These are phyloP conservation scores for Hyaloperonospora brassicae DNA, from an alignment of 352 stramenopile genomes.

Conservation along the genomic window DNA sequence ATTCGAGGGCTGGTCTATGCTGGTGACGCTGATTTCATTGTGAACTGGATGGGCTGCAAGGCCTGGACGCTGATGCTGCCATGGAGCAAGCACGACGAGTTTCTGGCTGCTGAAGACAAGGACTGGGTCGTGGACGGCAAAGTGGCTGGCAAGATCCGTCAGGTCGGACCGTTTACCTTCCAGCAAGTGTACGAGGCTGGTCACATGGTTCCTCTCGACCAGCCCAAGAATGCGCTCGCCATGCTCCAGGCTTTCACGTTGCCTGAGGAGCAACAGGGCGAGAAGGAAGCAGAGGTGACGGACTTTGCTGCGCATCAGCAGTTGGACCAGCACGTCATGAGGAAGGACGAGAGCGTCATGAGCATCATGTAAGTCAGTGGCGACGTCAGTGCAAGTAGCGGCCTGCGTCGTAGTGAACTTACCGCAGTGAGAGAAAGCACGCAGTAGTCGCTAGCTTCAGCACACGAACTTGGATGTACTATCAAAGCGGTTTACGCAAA, in stretches of 20 bases:
- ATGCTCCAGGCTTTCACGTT: slow-evolving; percentile 91
- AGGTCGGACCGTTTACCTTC: slow-evolving; percentile 81
- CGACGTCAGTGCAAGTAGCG: slow-evolving; percentile 1
- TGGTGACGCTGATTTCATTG: slow-evolving; percentile 96
- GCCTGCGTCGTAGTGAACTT: slow-evolving; percentile 16
- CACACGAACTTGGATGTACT: neutral
- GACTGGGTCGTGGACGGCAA: slow-evolving; percentile 59
- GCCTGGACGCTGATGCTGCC: slow-evolving; percentile 92
- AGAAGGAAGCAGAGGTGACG: slow-evolving; percentile 7
- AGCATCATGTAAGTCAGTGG: slow-evolving; percentile 27
- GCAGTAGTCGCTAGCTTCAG: too few species aligned
- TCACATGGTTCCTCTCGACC: slow-evolving; percentile 94
- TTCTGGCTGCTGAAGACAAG: slow-evolving; percentile 40
- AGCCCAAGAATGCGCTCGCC: slow-evolving; percentile 89
- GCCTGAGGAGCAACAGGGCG: slow-evolving; percentile 24
- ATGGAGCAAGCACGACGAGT: slow-evolving; percentile 79
- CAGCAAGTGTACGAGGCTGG: slow-evolving; percentile 92
- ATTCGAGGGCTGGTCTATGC: slow-evolving; percentile 93
- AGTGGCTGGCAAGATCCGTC: slow-evolving; percentile 51
- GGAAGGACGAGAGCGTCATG: slow-evolving; percentile 33
- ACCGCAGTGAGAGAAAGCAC: neutral
- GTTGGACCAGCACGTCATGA: slow-evolving; percentile 21
- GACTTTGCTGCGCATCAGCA: slow-evolving; percentile 17
- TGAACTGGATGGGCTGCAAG: slow-evolving; percentile 96
- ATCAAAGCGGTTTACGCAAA: slow-evolving; percentile 8